Conservation (phyloP, 345 rosid genomes). For the Microthlaspi erraticum region DNA sequence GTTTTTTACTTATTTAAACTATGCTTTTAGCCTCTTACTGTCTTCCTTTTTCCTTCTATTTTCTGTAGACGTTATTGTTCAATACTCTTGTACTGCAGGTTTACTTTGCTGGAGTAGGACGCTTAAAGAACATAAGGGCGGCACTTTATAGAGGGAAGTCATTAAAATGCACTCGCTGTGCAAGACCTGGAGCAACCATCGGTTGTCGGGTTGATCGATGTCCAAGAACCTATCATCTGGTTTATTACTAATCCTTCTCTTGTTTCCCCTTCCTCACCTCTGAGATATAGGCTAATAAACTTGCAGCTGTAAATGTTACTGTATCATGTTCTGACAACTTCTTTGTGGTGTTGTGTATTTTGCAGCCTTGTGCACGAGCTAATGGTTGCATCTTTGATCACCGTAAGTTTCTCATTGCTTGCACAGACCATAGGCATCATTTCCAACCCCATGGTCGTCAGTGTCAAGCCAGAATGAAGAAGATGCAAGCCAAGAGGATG, state of each 20-base stretch:
- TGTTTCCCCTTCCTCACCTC: constrained; percentile 23
- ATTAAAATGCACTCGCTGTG: constrained; percentile 92
- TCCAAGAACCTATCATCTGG: constrained; percentile 98
- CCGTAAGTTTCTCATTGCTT: constrained; percentile 97
- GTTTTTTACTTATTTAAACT: not conserved
- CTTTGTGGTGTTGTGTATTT: constrained; percentile 40
- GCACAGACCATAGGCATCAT: constrained; percentile 86
- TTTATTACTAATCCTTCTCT: constrained; percentile 46
- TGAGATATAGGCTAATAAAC: constrained; percentile 18
- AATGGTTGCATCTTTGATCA: constrained; percentile 95
- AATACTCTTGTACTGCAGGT: constrained; percentile 60
- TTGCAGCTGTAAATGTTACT: constrained; percentile 24
- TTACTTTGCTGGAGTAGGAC: constrained; percentile 96
- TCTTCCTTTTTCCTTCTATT: constrained; percentile 15
- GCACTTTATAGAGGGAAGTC: constrained; percentile 97
- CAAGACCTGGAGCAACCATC: constrained; percentile 98
- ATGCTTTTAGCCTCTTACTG: constrained; percentile 3
- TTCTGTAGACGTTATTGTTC: constrained; percentile 27
- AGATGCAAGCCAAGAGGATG: constrained; percentile 83
- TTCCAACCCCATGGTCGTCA: constrained; percentile 83
- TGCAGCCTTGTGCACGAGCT: constrained; percentile 98
- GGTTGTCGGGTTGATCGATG: constrained; percentile 99
- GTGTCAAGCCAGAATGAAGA: constrained; percentile 62
- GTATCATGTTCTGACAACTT: constrained; percentile 37
- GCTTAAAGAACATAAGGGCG: constrained; percentile 93